Evolutionary conservation across 192 early-diverging fungal species (phyloP).

Genomic region (Umbelopsis ramanniana): DNA sequence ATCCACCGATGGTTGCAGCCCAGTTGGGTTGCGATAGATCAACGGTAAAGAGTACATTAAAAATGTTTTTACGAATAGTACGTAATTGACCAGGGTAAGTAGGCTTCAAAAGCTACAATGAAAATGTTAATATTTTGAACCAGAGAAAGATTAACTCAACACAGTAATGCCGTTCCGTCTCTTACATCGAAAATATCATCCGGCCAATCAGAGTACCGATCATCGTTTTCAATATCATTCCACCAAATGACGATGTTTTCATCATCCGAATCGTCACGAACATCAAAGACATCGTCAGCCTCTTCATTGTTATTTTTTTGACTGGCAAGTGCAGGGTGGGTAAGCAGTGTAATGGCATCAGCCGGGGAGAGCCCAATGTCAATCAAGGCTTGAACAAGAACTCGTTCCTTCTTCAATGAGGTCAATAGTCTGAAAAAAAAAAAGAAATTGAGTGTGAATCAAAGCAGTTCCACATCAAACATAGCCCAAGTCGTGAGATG

Average conservation of each 20-base stretch:
- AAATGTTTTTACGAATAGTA: conserved; percentile 78
- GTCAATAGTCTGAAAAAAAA: conserved; percentile 54
- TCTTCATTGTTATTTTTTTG: conserved; percentile 27
- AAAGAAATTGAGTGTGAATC: not conserved
- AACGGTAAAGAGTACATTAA: conserved; percentile 71
- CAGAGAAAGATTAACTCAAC: not conserved
- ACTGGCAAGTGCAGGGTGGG: conserved; percentile 19
- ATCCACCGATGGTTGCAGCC: conserved; percentile 62
- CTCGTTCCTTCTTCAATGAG: conserved; percentile 57
- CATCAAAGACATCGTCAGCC: conserved; percentile 68
- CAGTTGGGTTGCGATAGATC: conserved; percentile 66
- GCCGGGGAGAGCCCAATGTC: conserved; percentile 43
- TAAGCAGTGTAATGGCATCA: conserved; percentile 49
- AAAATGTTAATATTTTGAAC: not conserved
- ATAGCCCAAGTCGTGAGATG: not conserved
- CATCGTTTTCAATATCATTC: conserved; percentile 91
- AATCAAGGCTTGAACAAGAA: conserved; percentile 52
- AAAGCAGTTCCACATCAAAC: not conserved
- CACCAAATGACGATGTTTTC: conserved; percentile 75
- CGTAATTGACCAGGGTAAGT: conserved; percentile 72
- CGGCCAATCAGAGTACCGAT: conserved; percentile 74
- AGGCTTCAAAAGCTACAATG: conserved; percentile 59
- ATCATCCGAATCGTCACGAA: conserved; percentile 63
- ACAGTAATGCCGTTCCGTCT: not conserved
- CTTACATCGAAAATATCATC: conserved; percentile 51